Evolutionary conservation across 2,329 filamentous ascomycete genomes (phyloP), one percentile per base, ranked within the genome.

Genomic region (Penicillium sp.): DNA sequence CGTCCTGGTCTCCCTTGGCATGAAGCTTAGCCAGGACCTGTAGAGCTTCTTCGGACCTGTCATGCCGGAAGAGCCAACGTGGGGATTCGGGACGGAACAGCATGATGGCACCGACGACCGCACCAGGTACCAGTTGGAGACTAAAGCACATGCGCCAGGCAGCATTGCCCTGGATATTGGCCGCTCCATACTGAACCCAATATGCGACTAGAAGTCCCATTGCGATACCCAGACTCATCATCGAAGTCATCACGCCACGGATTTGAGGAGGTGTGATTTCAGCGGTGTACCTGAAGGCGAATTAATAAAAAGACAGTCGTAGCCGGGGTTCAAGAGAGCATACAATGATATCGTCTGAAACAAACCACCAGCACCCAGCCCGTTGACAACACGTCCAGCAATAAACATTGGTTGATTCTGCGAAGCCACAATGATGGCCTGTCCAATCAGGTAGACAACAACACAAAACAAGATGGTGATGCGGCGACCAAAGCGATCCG

Each of bases 201-300:
- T 49, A 49, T 3, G 48, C 48, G 33, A 49, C 31, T 9, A 49
- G 13, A 19, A 49, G 48, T n/a, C 48, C 48, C 48, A 49, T 41
- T 11, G 48, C 48, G 8, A 49, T 49, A 39, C 48, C 48, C 31
- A 49, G 10, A 41, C 48, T 49, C 48, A 49, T 49, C 48, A 49
- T 49, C 14, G 48, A 49, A 33, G 48, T 49, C 48, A 49, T 49
- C 48, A 49, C 39, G 7, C 48, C 48, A 26, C 48, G 48, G 16
- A 49, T 49, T 19, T 49, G 33, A 5, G 48, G 48, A 5, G 48
- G 48, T 22, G 48, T 49, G 21, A 49, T 49, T 49, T 49, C 48
- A 22, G 48, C 48, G 10, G 48, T 49, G 16, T 49, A 49, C 29
- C 48, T 49, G 33, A 26, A 33, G 16, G 22, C 4, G 13, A 41